Conservation (phyloP, 164 flowering plant species). For the Magnolia changhungtana region DNA sequence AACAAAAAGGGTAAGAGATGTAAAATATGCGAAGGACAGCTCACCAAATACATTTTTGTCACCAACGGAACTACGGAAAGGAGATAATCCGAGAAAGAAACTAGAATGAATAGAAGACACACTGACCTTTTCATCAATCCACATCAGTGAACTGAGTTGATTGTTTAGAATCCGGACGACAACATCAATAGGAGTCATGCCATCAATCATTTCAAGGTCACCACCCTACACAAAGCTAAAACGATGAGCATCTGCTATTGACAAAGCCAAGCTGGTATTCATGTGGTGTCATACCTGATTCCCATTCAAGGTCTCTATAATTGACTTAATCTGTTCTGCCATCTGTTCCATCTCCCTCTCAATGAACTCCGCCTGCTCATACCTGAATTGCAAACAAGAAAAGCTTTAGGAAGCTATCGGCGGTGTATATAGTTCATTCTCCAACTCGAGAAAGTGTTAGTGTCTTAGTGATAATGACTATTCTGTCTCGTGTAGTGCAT, state of each 20-base stretch:
- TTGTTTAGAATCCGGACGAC: slow-evolving; percentile 85
- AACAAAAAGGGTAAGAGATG: too few relatives aligned
- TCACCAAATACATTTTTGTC: too few relatives aligned
- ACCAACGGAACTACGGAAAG: too few relatives aligned
- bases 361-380: slow-evolving; percentile 83
- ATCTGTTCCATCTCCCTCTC: slow-evolving; percentile 92
- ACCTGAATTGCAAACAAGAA: slow-evolving; percentile 48
- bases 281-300: slow-evolving; percentile 47
- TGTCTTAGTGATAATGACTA: too few relatives aligned
- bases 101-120: too few relatives aligned
- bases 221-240: slow-evolving; percentile 53
- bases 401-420: neutral
- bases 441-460: too few relatives aligned
- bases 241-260: slow-evolving; percentile 1
- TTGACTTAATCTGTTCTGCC: slow-evolving; percentile 86
- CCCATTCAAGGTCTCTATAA: slow-evolving; percentile 78
- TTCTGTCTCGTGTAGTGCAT: too few relatives aligned
- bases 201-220: slow-evolving; percentile 68
- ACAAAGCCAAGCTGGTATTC: neutral
- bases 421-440: neutral
- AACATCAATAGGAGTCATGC: slow-evolving; percentile 77
- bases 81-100: too few relatives aligned
- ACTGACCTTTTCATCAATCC: slow-evolving; percentile 96
- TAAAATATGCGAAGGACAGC: too few relatives aligned
- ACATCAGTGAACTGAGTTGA: slow-evolving; percentile 90